A percentile compares a stretch with the other conserved stretches of the same genome.
Evolutionary conservation across 2,329 filamentous ascomycete genomes (phyloP).

Genomic region (Coccinonectria pachysandricola): DNA sequence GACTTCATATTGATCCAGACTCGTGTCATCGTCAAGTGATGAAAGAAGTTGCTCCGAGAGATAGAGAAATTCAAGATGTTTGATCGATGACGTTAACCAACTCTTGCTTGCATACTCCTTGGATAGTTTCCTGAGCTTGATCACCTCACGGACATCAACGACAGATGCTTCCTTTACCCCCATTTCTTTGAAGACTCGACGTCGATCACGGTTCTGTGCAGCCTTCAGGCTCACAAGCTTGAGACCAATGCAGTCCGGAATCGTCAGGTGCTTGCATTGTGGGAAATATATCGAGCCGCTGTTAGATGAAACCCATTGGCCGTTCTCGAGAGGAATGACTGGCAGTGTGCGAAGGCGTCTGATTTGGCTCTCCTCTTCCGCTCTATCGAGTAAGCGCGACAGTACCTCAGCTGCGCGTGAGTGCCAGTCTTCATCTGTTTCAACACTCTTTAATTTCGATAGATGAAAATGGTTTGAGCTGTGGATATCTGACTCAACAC

Average conservation of each 20-base stretch:
- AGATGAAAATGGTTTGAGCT: too few species aligned
- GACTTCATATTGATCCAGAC: not conserved
- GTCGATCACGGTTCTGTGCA: slow-evolving; percentile 4
- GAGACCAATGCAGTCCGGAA: slow-evolving; percentile 7
- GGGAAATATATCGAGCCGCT: slow-evolving; percentile 6
- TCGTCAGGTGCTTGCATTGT: slow-evolving; percentile 2
- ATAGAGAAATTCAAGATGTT: slow-evolving; percentile 10
- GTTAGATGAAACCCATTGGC: slow-evolving; percentile 9
- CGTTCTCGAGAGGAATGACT: slow-evolving; percentile 8
- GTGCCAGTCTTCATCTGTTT: slow-evolving; percentile 7
- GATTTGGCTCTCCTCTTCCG: not conserved
- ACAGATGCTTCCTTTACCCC: slow-evolving; percentile 6
- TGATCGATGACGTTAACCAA: slow-evolving; percentile 4
- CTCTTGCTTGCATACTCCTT: too few species aligned
- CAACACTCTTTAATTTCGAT: slow-evolving; percentile 9
- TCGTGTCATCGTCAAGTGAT: not conserved
- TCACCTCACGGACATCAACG: too few species aligned
- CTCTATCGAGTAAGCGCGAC: not conserved
- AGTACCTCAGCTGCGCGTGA: slow-evolving; percentile 9
- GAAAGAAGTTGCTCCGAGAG: slow-evolving; percentile 5
- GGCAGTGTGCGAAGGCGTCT: slow-evolving; percentile 2
- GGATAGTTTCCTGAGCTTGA: slow-evolving; percentile 3
- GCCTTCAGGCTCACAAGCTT: slow-evolving; percentile 6
- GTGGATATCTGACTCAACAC: slow-evolving; percentile 5
- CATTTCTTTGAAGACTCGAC: slow-evolving; percentile 7